Percentiles rank a stretch among this genome's conserved stretches.
Evolutionary conservation across 106 monocot species (phyloP).

Genomic region (Allium sativum): DNA sequence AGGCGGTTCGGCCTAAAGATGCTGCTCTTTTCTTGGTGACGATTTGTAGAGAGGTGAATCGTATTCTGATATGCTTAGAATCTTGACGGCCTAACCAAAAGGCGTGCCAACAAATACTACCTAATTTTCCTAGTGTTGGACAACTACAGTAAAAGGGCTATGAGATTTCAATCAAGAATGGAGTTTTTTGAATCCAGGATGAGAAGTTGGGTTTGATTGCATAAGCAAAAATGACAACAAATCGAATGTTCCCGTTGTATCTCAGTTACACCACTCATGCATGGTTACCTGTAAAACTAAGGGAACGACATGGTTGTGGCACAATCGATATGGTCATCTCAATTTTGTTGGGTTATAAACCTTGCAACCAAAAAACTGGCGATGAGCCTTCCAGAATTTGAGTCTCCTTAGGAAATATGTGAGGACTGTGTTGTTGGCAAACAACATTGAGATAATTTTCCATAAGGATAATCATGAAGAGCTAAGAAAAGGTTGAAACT

Average conservation of each 20-base stretch:
- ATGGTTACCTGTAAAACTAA: background rate
- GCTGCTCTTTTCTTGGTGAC: no score
- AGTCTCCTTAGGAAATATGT: background rate
- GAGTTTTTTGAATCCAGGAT: background rate
- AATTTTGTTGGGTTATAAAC: conserved; percentile 2
- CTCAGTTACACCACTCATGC: conserved; percentile 1
- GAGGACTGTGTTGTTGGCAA: conserved; percentile 7
- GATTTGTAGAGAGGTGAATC: no score
- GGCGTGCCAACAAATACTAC: no score
- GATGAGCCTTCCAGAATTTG: background rate
- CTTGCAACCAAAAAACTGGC: conserved; percentile 10
- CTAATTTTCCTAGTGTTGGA: background rate
- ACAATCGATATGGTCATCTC: conserved; percentile 3
- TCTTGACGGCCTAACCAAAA: no score
- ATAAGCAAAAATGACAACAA: conserved; percentile 5
- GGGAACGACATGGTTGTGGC: background rate
- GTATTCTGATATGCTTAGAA: no score
- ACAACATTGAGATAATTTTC: background rate
- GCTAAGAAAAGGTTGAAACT: conserved; percentile 2
- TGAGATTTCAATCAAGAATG: background rate
- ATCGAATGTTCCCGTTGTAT: conserved; percentile 1
- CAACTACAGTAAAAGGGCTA: conserved; percentile 1
- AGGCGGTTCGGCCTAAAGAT: no score
- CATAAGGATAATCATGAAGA: conserved; percentile 1
- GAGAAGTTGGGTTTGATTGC: conserved; percentile 6